phyloP scores from a whole-genome alignment of 2,329 filamentous ascomycete genomes.

The Pyrenophora seminiperda region DNA sequence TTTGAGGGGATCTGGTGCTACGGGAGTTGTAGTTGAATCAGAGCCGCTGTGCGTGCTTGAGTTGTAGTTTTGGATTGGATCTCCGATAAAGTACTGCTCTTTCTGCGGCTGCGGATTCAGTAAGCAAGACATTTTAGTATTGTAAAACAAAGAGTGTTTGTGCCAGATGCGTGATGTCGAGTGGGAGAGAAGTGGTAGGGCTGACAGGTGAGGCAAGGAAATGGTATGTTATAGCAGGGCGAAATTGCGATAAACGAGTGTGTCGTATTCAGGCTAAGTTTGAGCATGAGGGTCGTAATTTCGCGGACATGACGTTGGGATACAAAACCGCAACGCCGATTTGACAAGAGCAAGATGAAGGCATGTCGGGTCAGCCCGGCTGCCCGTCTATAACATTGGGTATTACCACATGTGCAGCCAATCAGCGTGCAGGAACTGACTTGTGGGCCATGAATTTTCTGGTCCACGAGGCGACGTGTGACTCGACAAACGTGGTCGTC shows the following conservation, averaged over 20 bases:
- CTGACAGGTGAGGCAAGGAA: not conserved
- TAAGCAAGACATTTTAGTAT: slow-evolving; percentile 34
- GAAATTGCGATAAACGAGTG: slow-evolving; percentile 15
- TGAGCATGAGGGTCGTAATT: slow-evolving; percentile 13
- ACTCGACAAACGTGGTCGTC: too few species aligned
- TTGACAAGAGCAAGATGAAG: slow-evolving; percentile 16
- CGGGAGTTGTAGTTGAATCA: slow-evolving; percentile 25
- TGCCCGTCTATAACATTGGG: not conserved
- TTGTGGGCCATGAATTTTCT: not conserved
- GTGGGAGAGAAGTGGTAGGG: not conserved
- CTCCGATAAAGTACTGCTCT: slow-evolving; percentile 24
- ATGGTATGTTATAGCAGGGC: slow-evolving; percentile 5
- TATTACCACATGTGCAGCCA: not conserved
- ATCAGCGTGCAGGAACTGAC: not conserved
- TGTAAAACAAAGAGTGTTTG: slow-evolving; percentile 12
- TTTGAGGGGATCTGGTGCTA: slow-evolving; percentile 27
- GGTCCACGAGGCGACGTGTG: not conserved
- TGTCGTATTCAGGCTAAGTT: slow-evolving; percentile 3
- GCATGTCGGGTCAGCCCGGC: slow-evolving; percentile 10
- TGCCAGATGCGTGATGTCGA: not conserved
- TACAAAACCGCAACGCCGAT: slow-evolving; percentile 3
- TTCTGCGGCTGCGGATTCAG: slow-evolving; percentile 32
- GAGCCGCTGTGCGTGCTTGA: slow-evolving; percentile 44
- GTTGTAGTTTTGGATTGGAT: slow-evolving; percentile 32
- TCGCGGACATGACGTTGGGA: slow-evolving; percentile 1